Base-by-base conservation (phyloP, 2,329 filamentous ascomycete genomes). In the Sphaerostilbella broomeana region DNA sequence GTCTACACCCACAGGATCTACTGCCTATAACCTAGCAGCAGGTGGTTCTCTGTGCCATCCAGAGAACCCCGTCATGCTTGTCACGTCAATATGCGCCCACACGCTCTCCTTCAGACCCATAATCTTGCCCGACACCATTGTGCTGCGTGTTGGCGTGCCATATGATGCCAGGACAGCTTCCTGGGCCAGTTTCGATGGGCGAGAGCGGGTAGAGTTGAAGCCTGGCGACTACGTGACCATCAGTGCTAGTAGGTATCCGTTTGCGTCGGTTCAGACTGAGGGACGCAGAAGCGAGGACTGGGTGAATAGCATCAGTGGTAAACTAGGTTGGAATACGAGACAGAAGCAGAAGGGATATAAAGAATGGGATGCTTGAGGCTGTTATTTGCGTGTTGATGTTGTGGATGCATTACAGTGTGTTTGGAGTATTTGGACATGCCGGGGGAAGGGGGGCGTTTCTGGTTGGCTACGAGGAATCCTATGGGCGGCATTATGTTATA, bases 141-240 rank as follows among this genome's bases (percentile, higher is more conserved):
- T 97, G 1, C 70, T 98, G 44, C 79, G 92, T 25, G 75, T 95
- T 13, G 92, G 90, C 9, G 89, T 97, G n/a, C 92, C 92, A 0
- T 97, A 95, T 59, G 83, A 94, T 60, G 86, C 89, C 7, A 73
- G 92, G 35, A 88, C 87, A 4, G 84, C 79, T 51, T 89, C 84
- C 27, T 98, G 92, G 90, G 92, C 89, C n/a, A 94, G 87, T 61
- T 98, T 98, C 58, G 92, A 98, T 61, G 92, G 92, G 2, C 77
- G 88, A 45, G 87, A 95, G 68, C 79, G 88, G 64, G 65, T 86
- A n/a, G 85, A 92, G 64, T 69, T 92, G 25, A 60, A 66, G 34
- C 82, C 84, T 0, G 86, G 86, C 12, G 86, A 92, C 62, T 92
- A 92, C 57, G 84, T 90, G 5, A 90, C 85, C 2, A 83, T 92